These are phyloP conservation scores for Sphaerulina musiva DNA, from an alignment of 2,329 filamentous ascomycete species.

Conservation along the genomic window DNA sequence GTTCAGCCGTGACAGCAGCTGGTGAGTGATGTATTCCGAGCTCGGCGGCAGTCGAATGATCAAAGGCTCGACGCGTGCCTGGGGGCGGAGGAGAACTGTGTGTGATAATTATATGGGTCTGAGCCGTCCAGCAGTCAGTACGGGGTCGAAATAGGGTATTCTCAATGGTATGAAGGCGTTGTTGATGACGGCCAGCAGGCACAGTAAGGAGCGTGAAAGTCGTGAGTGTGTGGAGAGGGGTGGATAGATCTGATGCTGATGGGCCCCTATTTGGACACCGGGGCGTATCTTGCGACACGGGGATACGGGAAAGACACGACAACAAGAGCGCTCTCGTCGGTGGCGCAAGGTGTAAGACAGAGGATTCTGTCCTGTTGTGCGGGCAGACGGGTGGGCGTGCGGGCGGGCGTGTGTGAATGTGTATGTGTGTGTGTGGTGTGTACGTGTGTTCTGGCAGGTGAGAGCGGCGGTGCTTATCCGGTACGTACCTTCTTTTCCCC, in stretches of 20 bases:
- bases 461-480: background rate
- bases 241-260: constrained; percentile 2
- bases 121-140: constrained; percentile 32
- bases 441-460: background rate
- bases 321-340: background rate
- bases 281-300: constrained; percentile 1
- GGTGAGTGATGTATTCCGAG: constrained; percentile 3
- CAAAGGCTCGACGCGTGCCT: constrained; percentile 17
- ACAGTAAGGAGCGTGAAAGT: constrained; percentile 7
- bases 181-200: constrained; percentile 8
- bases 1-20: constrained; percentile 22
- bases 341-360: background rate
- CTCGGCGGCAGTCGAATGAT: constrained; percentile 11
- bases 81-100: constrained; percentile 17
- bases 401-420: background rate
- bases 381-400: background rate
- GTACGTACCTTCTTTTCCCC: background rate
- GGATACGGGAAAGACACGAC: background rate
- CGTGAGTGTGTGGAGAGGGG: background rate
- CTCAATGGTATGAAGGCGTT: constrained; percentile 17
- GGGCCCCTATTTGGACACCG: constrained; percentile 1
- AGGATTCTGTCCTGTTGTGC: background rate
- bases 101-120: constrained; percentile 24
- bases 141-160: constrained; percentile 8
- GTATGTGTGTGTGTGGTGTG: background rate